phyloP scores from a whole-genome alignment of 345 rosid species.

The Pistacia vera region DNA sequence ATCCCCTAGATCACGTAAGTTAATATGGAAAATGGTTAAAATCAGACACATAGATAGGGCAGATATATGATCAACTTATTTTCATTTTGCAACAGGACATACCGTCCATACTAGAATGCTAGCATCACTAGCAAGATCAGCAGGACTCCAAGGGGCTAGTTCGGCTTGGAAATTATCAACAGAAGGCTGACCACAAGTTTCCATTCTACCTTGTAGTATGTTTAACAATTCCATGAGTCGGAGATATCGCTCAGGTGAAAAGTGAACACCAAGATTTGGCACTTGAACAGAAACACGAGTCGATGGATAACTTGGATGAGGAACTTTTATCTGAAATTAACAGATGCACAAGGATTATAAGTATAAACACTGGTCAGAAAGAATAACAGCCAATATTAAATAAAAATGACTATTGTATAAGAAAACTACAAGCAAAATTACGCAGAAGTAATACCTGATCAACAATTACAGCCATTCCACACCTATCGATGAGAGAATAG shows the following conservation, averaged over 20 bases:
- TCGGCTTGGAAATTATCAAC: constrained; percentile 62
- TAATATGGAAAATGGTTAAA: constrained; percentile 12
- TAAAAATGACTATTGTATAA: constrained; percentile 10
- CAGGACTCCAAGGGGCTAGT: constrained; percentile 62
- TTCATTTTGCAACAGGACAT: constrained; percentile 19
- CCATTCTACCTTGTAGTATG: constrained; percentile 57
- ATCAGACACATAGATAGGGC: constrained; percentile 21
- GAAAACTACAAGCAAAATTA: constrained; percentile 18
- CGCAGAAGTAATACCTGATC: constrained; percentile 72
- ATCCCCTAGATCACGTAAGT: constrained; percentile 64
- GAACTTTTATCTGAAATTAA: constrained; percentile 74
- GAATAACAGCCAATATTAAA: constrained; percentile 8
- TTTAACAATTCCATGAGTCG: constrained; percentile 73
- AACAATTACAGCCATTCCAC: constrained; percentile 95
- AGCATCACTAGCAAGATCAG: constrained; percentile 75
- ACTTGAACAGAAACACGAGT: constrained; percentile 92
- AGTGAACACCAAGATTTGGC: constrained; percentile 93
- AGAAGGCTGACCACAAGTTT: constrained; percentile 63
- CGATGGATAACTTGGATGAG: constrained; percentile 85
- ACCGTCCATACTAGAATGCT: constrained; percentile 97
- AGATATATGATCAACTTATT: constrained; percentile 26
- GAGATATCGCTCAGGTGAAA: constrained; percentile 82
- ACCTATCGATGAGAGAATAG: constrained; percentile 88
- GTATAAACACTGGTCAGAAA: background rate
- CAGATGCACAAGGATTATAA: constrained; percentile 18